Evolutionary conservation across 2,329 filamentous ascomycete species (phyloP), one percentile per base, ranked within the genome.

Genomic region (Aspergillus sergii): DNA sequence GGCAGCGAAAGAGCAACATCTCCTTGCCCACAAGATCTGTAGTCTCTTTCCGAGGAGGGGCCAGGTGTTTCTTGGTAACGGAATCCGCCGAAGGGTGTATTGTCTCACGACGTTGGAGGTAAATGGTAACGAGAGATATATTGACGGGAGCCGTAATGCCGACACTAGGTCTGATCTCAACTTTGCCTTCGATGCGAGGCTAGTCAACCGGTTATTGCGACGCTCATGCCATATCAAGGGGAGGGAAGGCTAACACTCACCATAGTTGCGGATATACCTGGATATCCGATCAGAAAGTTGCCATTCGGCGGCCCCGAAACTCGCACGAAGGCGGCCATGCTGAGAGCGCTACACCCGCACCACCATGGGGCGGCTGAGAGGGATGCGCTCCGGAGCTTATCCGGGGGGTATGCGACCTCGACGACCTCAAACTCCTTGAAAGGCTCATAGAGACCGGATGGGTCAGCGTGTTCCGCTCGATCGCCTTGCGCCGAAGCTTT

Each of bases 21-120:
- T 99, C 95, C 78, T 97, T 97, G 69, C 95, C 95, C 54, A 99
- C 94, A 50, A 97, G 88, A 78, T 98, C 94, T 48, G 89, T 90
- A 34, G 93, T 91, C 75, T 99, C 95, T 77, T 95, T 92, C 73
- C 95, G 87, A 62, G 94, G 93, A 6, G 94, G 92, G 51, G 93
- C 92, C 54, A 98, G 84, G 75, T 96, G 93, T 74, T 94, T 94
- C 81, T 96, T 96, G 66, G 94, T 90, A 72, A 97, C 86, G 68
- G 93, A 97, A 78, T 98, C 94, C 79, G 95, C 95, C 64, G 94
- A 91, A 53, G 95, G 95, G 77, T 98, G 94, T 79, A 99, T 98
- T 61, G 93, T 95, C 82, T 99, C 95, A 82, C 93, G 89, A 73
- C 94, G 90, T 75, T 96, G 93, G 61, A 99, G 87, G 72, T 91